Evolutionary conservation across 768 basidiomycete species (phyloP).

Genomic region (Peribolospora baueri): DNA sequence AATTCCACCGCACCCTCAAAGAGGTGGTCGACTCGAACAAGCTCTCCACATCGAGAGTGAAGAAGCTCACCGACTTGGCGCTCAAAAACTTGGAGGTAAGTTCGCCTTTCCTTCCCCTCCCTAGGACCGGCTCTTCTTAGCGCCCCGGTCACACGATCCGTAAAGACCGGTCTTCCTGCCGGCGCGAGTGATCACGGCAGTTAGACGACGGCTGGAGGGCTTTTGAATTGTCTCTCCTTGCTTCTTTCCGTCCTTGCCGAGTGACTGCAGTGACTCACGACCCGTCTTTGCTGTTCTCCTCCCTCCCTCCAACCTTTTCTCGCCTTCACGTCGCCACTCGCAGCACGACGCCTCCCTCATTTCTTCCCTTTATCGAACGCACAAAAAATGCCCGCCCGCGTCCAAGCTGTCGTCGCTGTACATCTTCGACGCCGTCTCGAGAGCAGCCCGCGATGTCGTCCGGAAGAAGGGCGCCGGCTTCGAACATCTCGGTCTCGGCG

Average conservation of each 20-base stretch:
- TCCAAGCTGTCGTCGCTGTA: slow-evolving; percentile 74
- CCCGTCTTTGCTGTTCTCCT: neutral
- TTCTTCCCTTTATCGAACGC: slow-evolving; percentile 64
- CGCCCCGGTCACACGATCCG: neutral
- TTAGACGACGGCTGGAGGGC: no score
- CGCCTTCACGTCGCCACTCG: no score
- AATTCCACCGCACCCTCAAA: slow-evolving; percentile 55
- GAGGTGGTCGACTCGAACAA: slow-evolving; percentile 61
- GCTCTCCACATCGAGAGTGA: slow-evolving; percentile 68
- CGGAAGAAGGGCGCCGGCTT: slow-evolving; percentile 27
- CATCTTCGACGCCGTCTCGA: slow-evolving; percentile 73
- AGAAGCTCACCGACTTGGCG: slow-evolving; percentile 45
- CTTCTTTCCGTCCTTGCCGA: no score
- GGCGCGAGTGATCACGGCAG: neutral
- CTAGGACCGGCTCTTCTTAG: neutral
- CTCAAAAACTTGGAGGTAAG: slow-evolving; percentile 54
- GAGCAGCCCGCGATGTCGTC: slow-evolving; percentile 46
- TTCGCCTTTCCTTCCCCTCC: neutral
- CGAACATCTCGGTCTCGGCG: no score
- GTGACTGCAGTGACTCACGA: no score
- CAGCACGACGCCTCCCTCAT: slow-evolving; percentile 72
- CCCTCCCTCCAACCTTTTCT: no score
- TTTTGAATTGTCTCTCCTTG: no score
- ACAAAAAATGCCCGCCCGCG: slow-evolving; percentile 43
- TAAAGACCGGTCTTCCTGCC: neutral